These are phyloP conservation scores for Patellifolia procumbens DNA, from an alignment of 179 eudicot species.

Conservation along the genomic window DNA sequence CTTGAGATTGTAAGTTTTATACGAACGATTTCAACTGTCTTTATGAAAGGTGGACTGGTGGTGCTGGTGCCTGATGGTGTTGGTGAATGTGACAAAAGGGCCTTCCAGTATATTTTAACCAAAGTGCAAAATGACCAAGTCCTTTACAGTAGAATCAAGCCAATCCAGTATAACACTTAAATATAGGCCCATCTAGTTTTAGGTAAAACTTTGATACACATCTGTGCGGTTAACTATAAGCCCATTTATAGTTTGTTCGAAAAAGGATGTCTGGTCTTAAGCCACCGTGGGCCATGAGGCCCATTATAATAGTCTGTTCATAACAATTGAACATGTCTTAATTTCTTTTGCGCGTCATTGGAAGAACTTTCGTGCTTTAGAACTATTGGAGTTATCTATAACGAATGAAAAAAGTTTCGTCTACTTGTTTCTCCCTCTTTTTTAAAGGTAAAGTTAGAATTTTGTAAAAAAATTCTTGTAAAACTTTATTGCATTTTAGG, in stretches of 20 bases:
- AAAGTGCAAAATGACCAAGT: not conserved
- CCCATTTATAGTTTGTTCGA: not conserved
- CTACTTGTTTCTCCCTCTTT: too few relatives aligned
- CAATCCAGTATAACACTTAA: not conserved
- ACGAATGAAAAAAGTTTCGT: not conserved
- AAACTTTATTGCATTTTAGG: too few relatives aligned
- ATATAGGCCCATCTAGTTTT: not conserved
- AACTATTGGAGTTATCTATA: not conserved
- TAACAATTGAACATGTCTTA: constrained; percentile 20
- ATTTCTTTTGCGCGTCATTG: constrained; percentile 13
- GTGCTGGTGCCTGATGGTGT: too few relatives aligned
- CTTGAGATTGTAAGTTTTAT: too few relatives aligned
- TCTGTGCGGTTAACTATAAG: not conserved
- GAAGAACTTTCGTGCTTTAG: not conserved
- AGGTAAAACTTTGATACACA: not conserved
- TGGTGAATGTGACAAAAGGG: too few relatives aligned
- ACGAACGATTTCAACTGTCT: too few relatives aligned
- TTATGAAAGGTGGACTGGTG: too few relatives aligned
- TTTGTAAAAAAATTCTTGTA: too few relatives aligned
- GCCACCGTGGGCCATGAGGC: constrained; percentile 22
- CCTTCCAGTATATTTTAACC: too few relatives aligned
- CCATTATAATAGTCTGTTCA: not conserved
- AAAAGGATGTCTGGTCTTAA: not conserved
- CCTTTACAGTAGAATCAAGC: not conserved
- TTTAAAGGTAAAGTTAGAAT: too few relatives aligned